These are phyloP conservation scores for Eimeria necatrix DNA, from an alignment of 169 alveolate genomes.

Conservation along the genomic window DNA sequence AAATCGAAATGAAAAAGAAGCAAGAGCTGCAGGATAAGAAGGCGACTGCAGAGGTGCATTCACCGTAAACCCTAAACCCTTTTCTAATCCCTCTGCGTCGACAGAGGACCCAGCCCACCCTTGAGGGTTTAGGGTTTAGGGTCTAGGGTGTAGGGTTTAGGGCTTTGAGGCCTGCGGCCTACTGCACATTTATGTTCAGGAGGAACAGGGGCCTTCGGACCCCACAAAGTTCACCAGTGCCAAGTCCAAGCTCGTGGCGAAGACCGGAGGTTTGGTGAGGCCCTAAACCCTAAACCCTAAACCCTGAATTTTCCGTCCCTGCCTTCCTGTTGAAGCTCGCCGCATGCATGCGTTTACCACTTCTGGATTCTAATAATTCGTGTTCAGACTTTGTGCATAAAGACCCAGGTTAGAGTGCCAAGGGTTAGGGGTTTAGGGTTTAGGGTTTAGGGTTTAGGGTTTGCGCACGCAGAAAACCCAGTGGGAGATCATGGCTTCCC, in stretches of 20 bases:
- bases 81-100: background rate
- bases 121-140: conserved; percentile 20
- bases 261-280: conserved; percentile 55
- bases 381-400: background rate
- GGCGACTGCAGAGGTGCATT: conserved; percentile 71
- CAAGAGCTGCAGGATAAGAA: conserved; percentile 1
- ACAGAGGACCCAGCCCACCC: no score
- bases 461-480: conserved; percentile 88
- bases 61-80: background rate
- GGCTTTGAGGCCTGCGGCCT: background rate
- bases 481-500: conserved; percentile 93
- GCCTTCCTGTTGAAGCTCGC: no score
- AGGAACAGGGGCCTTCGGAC: background rate
- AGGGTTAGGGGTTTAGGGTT: conserved; percentile 24
- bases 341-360: background rate
- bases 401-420: background rate
- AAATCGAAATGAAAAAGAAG: conserved; percentile 19
- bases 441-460: background rate
- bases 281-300: conserved; percentile 33
- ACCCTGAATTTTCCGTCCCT: background rate
- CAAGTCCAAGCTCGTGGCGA: conserved; percentile 21
- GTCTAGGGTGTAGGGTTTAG: conserved; percentile 38
- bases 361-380: background rate
- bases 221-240: conserved; percentile 58
- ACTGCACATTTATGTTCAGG: background rate